These are phyloP conservation scores for Phlegmacium glaucopus DNA, from an alignment of 768 basidiomycete genomes.

Conservation along the genomic window DNA sequence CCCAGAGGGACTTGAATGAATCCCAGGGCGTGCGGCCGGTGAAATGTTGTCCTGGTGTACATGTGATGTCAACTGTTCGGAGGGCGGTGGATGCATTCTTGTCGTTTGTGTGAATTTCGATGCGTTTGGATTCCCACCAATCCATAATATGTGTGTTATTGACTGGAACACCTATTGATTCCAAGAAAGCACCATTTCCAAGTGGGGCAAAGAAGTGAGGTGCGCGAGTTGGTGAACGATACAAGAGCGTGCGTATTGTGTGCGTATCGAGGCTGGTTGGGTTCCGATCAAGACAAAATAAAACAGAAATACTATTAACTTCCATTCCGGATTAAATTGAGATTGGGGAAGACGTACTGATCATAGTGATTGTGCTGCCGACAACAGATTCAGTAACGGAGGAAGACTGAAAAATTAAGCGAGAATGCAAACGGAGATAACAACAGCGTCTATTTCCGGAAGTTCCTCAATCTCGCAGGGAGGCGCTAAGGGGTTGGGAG, in stretches of 20 bases:
- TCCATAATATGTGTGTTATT: conserved; percentile 51
- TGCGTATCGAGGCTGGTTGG: conserved; percentile 44
- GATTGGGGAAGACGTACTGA: conserved; percentile 29
- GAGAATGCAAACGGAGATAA: conserved; percentile 46
- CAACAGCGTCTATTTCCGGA: conserved; percentile 59
- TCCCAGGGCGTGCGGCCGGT: conserved; percentile 49
- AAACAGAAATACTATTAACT: too few species aligned
- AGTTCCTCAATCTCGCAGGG: conserved; percentile 52
- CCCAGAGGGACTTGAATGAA: conserved; percentile 59
- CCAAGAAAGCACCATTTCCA: conserved; percentile 45
- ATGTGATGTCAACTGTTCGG: conserved; percentile 43
- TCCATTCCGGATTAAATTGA: not conserved
- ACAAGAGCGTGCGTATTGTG: conserved; percentile 37
- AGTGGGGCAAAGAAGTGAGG: conserved; percentile 60
- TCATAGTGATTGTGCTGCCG: conserved; percentile 50
- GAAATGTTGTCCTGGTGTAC: conserved; percentile 65
- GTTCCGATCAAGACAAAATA: too few species aligned
- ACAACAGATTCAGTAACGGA: not conserved
- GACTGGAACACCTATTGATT: conserved; percentile 33
- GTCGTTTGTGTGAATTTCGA: conserved; percentile 27
- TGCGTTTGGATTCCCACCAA: conserved; percentile 57
- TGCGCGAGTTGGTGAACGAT: conserved; percentile 19
- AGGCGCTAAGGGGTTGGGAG: conserved; percentile 26
- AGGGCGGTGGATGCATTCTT: conserved; percentile 6
- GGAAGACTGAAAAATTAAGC: not conserved